Evolutionary conservation across 2,329 filamentous ascomycete species (phyloP).

Genomic region (Botrytis squamosa): DNA sequence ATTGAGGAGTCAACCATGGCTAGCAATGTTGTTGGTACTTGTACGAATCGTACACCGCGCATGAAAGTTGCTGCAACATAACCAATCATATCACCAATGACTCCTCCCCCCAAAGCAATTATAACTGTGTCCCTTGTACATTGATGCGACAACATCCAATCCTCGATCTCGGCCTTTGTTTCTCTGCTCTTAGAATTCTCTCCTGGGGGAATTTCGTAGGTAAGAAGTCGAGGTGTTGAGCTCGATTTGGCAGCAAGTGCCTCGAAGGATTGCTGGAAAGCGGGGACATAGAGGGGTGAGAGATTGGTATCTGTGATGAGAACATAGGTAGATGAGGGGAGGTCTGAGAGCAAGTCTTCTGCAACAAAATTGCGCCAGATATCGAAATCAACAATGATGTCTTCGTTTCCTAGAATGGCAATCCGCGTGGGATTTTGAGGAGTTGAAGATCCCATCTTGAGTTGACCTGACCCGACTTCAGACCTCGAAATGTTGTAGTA

Average conservation of each 20-base stretch:
- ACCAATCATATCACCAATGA: slow-evolving; percentile 97
- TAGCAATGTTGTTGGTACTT: slow-evolving; percentile 91
- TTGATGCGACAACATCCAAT: slow-evolving; percentile 91
- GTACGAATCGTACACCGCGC: slow-evolving; percentile 93
- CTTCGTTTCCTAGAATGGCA: slow-evolving; percentile 81
- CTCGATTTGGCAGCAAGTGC: slow-evolving; percentile 41
- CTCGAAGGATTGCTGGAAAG: slow-evolving; percentile 68
- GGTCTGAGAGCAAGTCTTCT: slow-evolving; percentile 73
- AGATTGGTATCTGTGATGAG: slow-evolving; percentile 97
- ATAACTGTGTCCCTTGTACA: slow-evolving; percentile 95
- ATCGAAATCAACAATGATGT: slow-evolving; percentile 88
- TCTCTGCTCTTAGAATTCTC: slow-evolving; percentile 91
- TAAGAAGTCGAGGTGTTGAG: slow-evolving; percentile 67
- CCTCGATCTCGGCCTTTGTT: slow-evolving; percentile 93
- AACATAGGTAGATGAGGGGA: slow-evolving; percentile 87
- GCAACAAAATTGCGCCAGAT: slow-evolving; percentile 83
- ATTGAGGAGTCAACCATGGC: slow-evolving; percentile 99
- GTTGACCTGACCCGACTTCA: not conserved
- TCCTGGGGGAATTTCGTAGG: slow-evolving; percentile 83
- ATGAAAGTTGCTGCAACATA: slow-evolving; percentile 98
- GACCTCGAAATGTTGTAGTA: not conserved
- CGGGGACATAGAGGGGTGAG: slow-evolving; percentile 73
- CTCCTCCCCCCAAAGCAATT: slow-evolving; percentile 90
- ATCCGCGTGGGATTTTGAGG: slow-evolving; percentile 55
- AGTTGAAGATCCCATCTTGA: slow-evolving; percentile 32